Base-by-base conservation (phyloP, 1,139 yeast genomes). In the Pichia inconspicua region DNA sequence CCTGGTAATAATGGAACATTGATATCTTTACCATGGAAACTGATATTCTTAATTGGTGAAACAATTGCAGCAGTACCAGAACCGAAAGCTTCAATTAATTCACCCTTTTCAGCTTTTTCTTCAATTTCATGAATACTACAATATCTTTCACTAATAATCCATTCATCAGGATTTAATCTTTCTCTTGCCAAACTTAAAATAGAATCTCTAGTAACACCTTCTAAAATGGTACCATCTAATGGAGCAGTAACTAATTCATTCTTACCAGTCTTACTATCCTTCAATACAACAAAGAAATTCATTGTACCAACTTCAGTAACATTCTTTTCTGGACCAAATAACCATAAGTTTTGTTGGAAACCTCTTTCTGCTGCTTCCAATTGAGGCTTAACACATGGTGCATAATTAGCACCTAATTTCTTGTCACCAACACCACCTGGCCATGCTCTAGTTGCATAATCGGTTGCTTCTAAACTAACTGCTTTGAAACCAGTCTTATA, bases 11-110 rank as follows among this genome's bases (percentile, higher is more conserved):
- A 68, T 50, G 97, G 97, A 44, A 90, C 90, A 8, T 68, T 57
- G 58, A 90, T 88, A 51, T 75, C 75, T 60, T 81, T 69, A 48
- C 84, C 92, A 53, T 76, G 74, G 78, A 80, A 92, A 51, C 90
- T 92, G 63, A 92, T 86, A 59, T 78, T 84, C 67, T 84, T 80
- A 63, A 92, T 88, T 57, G 97, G 97, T 38, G 96, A 82, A 43
- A 92, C 97, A 64, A 90, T 81, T 40, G 97, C 97, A 48, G 98
- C 97, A 48, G 98, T 92, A 61, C 98, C 97, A 19, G 96, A 75
- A 58, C 98, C 98, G 63, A 92, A 92, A 14, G 96, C 96, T 72
- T 92, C 97, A 10, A 89, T 78, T 61, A 92, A 77, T 65, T 85
- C 84, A 50, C 96, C 96, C 66, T 81, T 79, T 40, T 69, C 71